Conservation (phyloP, 108 stramenopile species). For the Epithemia pelagica region DNA sequence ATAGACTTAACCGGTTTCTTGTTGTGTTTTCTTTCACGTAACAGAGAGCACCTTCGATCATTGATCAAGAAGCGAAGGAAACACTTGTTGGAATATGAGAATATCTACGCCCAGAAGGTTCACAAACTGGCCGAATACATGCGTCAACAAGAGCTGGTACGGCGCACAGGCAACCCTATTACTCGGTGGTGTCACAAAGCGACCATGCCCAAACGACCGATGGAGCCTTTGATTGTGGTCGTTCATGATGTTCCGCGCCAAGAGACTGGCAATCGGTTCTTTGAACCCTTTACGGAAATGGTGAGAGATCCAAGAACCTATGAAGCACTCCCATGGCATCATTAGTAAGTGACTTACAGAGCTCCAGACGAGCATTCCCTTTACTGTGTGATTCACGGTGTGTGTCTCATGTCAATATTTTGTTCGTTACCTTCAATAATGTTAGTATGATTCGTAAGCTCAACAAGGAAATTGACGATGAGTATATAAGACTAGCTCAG, state of each 20-base stretch:
- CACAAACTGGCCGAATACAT: conserved; percentile 11
- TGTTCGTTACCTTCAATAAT: too few relatives aligned
- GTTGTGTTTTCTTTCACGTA: neutral
- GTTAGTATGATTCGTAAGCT: conserved; percentile 1
- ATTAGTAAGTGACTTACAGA: conserved; percentile 8
- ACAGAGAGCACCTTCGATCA: neutral
- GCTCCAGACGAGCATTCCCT: too few relatives aligned
- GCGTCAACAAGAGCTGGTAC: neutral
- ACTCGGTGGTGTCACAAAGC: neutral
- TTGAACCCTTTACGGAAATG: neutral
- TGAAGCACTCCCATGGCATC: conserved; percentile 1
- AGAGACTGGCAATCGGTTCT: neutral
- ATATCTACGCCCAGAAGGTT: conserved; percentile 23
- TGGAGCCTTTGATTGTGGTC: neutral
- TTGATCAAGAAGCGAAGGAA: conserved; percentile 19
- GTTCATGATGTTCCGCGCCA: neutral
- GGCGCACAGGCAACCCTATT: neutral
- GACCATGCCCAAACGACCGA: neutral
- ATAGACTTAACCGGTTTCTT: neutral
- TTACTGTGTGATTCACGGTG: too few relatives aligned
- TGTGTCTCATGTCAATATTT: too few relatives aligned
- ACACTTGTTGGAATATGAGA: conserved; percentile 35
- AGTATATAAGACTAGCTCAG: conserved; percentile 11
- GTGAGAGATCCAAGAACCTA: neutral
- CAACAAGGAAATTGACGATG: conserved; percentile 19